A percentile compares a stretch with the other conserved stretches of the same genome.
phyloP scores from a whole-genome alignment of 768 basidiomycete species.

The Suillus plorans region DNA sequence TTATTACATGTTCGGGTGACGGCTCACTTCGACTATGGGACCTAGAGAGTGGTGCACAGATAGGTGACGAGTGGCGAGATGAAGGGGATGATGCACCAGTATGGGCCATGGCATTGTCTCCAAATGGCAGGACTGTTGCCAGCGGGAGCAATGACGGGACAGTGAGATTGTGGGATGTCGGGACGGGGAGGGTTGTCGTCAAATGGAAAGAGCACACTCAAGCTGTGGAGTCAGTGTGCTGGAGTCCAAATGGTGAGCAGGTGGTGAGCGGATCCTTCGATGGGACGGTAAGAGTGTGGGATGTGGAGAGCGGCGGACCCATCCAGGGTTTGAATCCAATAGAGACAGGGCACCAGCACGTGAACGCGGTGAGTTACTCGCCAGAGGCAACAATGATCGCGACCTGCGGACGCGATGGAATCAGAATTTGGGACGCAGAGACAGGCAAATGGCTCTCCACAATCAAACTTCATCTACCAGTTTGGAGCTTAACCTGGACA shows the following conservation, averaged over 20 bases:
- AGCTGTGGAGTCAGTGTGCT: background rate
- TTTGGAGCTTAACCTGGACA: no score
- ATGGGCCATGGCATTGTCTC: background rate
- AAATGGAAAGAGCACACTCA: background rate
- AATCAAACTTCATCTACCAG: background rate
- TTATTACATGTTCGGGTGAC: slow-evolving; percentile 11
- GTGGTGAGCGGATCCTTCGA: slow-evolving; percentile 15
- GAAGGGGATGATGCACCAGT: background rate
- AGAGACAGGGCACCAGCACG: background rate
- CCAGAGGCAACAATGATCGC: background rate
- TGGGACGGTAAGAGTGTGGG: slow-evolving; percentile 5
- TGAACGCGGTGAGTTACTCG: background rate
- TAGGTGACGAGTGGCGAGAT: slow-evolving; percentile 10
- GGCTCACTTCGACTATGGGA: slow-evolving; percentile 14
- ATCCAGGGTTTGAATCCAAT: background rate
- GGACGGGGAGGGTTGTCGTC: background rate
- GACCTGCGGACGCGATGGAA: background rate
- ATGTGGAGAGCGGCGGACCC: background rate
- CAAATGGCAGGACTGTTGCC: background rate
- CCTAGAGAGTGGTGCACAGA: slow-evolving; percentile 25
- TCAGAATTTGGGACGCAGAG: background rate
- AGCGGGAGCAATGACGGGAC: background rate
- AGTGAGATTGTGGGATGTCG: background rate
- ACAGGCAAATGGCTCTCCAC: background rate
- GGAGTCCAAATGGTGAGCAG: slow-evolving; percentile 9